Conservation (phyloP, 768 basidiomycete species). For the Agaricus sinodeliciosus region DNA sequence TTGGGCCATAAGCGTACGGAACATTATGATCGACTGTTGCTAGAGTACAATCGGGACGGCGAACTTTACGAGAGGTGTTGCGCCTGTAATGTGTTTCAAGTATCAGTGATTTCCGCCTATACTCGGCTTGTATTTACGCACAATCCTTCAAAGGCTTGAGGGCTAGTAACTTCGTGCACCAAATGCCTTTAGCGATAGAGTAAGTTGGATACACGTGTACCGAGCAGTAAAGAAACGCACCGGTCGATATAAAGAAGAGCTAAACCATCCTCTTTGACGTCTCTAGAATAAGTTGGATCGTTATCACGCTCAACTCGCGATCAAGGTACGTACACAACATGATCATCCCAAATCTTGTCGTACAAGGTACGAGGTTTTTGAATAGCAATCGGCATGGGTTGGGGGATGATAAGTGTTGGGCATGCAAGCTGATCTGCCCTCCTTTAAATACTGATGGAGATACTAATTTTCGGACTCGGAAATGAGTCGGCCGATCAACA, state of each 20-base stretch:
- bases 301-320: conserved; percentile 10
- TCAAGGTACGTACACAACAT: conserved; percentile 65
- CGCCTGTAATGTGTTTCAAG: conserved; percentile 35
- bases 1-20: conserved; percentile 45
- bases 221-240: conserved; percentile 27
- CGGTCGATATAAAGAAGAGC: conserved; percentile 82
- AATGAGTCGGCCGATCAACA: conserved; percentile 11
- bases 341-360: conserved; percentile 98
- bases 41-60: conserved; percentile 83
- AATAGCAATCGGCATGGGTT: conserved; percentile 33
- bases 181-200: conserved; percentile 33
- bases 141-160: conserved; percentile 89
- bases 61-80: conserved; percentile 68
- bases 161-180: conserved; percentile 92
- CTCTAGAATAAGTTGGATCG: conserved; percentile 31
- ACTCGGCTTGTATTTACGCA: conserved; percentile 26
- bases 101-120: conserved; percentile 3
- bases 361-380: conserved; percentile 80
- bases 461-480: conserved; percentile 1
- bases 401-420: conserved; percentile 9
- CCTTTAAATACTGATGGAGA: conserved; percentile 4
- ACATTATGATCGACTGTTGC: conserved; percentile 88
- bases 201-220: conserved; percentile 8
- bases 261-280: conserved; percentile 67
- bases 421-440: conserved; percentile 4